Evolutionary conservation across 1,139 yeast genomes (phyloP), one percentile per base, ranked within the genome.

Genomic region (Sugiyamaella novakii): DNA sequence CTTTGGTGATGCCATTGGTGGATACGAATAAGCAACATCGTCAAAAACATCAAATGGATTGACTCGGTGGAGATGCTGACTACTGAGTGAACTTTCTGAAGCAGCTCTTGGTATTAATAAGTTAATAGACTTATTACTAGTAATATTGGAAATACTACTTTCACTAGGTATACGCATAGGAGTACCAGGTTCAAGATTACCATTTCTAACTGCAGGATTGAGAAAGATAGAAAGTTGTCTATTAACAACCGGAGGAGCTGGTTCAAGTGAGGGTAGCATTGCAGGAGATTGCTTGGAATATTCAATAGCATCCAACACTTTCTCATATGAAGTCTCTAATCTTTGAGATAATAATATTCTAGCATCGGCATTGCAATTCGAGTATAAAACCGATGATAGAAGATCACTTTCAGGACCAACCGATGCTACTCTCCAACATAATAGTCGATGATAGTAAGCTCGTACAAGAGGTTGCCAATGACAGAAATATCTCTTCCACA

Each of bases 381-480:
- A 57, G 18, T 56, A 53, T 33, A 64, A 55, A n/a, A 63, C 60
- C 2, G 66, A 61, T 29, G 64, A 50, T 42, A 63, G 21, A 29
- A 62, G 46, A 37, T 62, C 61, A 40, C 62, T 58, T 10, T 63
- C 67, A 0, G 62, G 51, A 35, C 65, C 66, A 31, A 62, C 60
- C 1, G 64, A 57, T 3, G 84, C 84, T 22, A 83, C 69, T 56
- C 88, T 75, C 87, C 94, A 87, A 46, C 86, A 74, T 14, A 87
- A 55, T 25, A 87, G 71, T 46, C 89, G 73, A 44, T 80, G 72
- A 63, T 83, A 87, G 60, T 82, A 84, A 1, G 84, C 77, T 38
- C 95, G 73, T 14, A 86, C 81, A 25, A 86, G 66, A 1, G 95
- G 91, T 58, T 82, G 79, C 88, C 95, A 87, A 66, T 87, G 95